A percentile compares a stretch with the other conserved stretches of the same genome.
Conservation (phyloP, 2,329 filamentous ascomycete genomes). For the Cladosporium oxysporum region DNA sequence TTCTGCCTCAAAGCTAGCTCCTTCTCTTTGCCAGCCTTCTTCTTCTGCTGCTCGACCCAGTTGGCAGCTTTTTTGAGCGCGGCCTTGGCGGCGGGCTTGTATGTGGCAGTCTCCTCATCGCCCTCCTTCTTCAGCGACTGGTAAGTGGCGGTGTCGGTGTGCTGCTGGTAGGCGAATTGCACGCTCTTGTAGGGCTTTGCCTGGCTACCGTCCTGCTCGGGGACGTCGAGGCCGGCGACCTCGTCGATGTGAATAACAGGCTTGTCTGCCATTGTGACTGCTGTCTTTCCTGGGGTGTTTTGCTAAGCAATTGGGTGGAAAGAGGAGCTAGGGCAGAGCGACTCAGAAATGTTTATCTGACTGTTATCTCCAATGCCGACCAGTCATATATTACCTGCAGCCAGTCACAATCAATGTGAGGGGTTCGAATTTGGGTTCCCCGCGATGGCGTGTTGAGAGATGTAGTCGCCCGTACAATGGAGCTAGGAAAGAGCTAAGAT, state of each 20-base stretch:
- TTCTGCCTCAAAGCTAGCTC: slow-evolving; percentile 71
- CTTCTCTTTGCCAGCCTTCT: slow-evolving; percentile 78
- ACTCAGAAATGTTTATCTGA: slow-evolving; percentile 13
- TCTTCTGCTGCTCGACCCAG: slow-evolving; percentile 73
- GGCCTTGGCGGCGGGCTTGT: slow-evolving; percentile 81
- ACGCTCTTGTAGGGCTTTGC: slow-evolving; percentile 79
- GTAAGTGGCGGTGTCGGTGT: slow-evolving; percentile 64
- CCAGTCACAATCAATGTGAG: neutral
- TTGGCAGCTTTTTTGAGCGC: slow-evolving; percentile 82
- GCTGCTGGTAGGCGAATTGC: slow-evolving; percentile 73
- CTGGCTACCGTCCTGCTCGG: slow-evolving; percentile 67
- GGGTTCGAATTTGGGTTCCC: neutral
- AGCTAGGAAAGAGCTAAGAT: neutral
- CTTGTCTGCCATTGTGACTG: slow-evolving; percentile 36
- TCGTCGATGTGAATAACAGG: slow-evolving; percentile 74
- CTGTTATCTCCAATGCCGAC: slow-evolving; percentile 2
- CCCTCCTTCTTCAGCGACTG: slow-evolving; percentile 67
- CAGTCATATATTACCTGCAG: neutral
- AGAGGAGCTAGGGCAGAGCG: neutral
- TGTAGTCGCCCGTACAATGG: neutral
- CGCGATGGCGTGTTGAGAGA: neutral
- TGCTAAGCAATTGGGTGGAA: neutral
- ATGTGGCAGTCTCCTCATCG: slow-evolving; percentile 68
- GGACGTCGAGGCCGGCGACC: slow-evolving; percentile 67
- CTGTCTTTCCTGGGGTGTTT: neutral